phyloP scores from a whole-genome alignment of 208 protist species.

The Wallacemonas sp. region DNA sequence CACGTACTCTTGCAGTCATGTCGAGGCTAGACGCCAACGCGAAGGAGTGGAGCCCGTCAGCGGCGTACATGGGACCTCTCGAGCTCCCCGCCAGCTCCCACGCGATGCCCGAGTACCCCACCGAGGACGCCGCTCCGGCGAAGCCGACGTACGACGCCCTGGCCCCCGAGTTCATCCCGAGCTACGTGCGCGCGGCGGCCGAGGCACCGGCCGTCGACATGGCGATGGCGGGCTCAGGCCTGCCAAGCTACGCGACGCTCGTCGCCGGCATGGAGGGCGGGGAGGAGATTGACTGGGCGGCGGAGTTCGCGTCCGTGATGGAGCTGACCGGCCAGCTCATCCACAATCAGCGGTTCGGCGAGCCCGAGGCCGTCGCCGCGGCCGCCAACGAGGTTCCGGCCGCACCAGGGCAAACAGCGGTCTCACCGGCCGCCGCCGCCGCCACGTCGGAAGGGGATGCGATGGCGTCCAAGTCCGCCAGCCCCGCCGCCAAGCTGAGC shows the following conservation, averaged over 20 bases:
- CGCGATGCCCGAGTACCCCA: not conserved
- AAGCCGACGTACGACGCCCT: not conserved
- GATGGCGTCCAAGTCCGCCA: too few species aligned
- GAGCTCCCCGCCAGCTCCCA: slow-evolving; percentile 10
- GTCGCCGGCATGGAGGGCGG: slow-evolving; percentile 22
- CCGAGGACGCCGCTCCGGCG: not conserved
- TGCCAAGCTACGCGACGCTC: slow-evolving; percentile 6
- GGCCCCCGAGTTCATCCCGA: slow-evolving; percentile 10
- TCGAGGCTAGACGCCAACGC: slow-evolving; percentile 74
- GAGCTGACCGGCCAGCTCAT: slow-evolving; percentile 67
- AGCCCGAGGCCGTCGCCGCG: slow-evolving; percentile 30
- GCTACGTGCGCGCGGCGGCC: slow-evolving; percentile 2
- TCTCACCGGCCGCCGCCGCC: slow-evolving; percentile 5
- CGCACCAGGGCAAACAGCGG: not conserved
- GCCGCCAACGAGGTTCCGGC: slow-evolving; percentile 3
- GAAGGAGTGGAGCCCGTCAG: slow-evolving; percentile 75
- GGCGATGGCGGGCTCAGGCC: not conserved
- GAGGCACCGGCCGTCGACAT: not conserved
- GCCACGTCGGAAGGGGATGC: not conserved
- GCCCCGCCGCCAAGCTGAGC: slow-evolving; percentile 10
- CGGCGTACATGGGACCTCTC: slow-evolving; percentile 24
- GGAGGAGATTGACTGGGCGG: slow-evolving; percentile 59
- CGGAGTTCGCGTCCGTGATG: slow-evolving; percentile 79
- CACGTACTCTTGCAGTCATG: too few species aligned
- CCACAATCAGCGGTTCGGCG: slow-evolving; percentile 52